These are phyloP conservation scores for Aspergillus proliferans DNA, from an alignment of 2,329 filamentous ascomycete genomes.

Conservation along the genomic window DNA sequence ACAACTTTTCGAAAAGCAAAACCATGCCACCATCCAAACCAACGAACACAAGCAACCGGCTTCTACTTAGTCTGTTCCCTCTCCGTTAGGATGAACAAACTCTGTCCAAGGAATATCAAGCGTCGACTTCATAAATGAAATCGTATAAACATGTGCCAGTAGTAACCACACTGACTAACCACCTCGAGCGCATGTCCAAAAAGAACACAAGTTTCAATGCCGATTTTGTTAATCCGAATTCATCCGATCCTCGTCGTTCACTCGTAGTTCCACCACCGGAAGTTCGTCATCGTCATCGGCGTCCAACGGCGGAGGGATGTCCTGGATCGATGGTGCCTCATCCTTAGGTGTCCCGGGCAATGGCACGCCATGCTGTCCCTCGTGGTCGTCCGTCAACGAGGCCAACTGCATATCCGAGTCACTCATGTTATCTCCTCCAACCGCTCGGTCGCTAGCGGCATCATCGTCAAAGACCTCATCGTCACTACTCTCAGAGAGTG, in stretches of 20 bases:
- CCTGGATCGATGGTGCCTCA: slow-evolving; percentile 22
- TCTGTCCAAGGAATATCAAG: too few relatives aligned
- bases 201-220: background rate
- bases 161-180: slow-evolving; percentile 3
- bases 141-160: too few relatives aligned
- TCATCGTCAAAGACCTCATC: slow-evolving; percentile 32
- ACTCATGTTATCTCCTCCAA: slow-evolving; percentile 30
- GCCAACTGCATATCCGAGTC: slow-evolving; percentile 28
- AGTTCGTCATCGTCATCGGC: slow-evolving; percentile 33
- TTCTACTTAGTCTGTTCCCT: too few relatives aligned
- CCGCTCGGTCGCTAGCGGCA: slow-evolving; percentile 34
- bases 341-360: slow-evolving; percentile 20
- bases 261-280: slow-evolving; percentile 37
- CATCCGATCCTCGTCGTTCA: slow-evolving; percentile 29
- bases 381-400: slow-evolving; percentile 22
- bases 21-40: too few relatives aligned
- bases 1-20: too few relatives aligned
- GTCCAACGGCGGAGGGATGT: slow-evolving; percentile 25
- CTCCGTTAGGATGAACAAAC: too few relatives aligned
- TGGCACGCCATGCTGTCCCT: slow-evolving; percentile 9
- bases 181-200: slow-evolving; percentile 11
- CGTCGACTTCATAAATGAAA: too few relatives aligned
- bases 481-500: slow-evolving; percentile 20
- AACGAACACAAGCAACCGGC: too few relatives aligned
- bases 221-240: slow-evolving; percentile 9